Base-by-base conservation (phyloP, 345 rosid genomes). In the Raphanus raphanistrum region DNA sequence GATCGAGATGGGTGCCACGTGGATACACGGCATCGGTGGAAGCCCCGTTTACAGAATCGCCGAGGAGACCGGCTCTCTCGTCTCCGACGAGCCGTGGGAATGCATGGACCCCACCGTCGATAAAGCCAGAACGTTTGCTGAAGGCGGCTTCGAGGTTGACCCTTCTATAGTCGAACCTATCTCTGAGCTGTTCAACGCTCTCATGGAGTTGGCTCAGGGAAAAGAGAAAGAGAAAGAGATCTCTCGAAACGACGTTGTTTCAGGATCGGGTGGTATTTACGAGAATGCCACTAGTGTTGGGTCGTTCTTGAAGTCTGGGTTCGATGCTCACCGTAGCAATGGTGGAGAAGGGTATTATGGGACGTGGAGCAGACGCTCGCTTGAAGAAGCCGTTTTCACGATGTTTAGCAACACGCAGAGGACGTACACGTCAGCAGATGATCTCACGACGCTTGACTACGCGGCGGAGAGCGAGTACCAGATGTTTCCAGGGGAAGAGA, bases 1-100 rank as follows among this genome's bases (percentile, higher is more conserved):
- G 76, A 92, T 95, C n/a, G 99, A 95, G 90, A 89, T 92, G 92
- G 99, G 99, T 5, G 99, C 99, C 29, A 92, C 99, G 17, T 95
- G 97, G 97, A 95, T 95, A 85, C 99, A 95, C 75, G 99, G 99
- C 6, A 92, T 95, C 75, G 97, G 88, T 11, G 98, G 99, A 66
- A 95, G 98, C 79, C 97, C 97, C 4, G 61, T 95, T 74, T 81
- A 92, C 78, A 76, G 70, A 78, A 92, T 95, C 78, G 93, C 98
- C 10, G 76, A 79, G 63, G 84, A 91, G 72, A 88, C 85, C 73
- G 80, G 84, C 8, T 87, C 97, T 13, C 76, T 95, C 0, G 82
- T 84, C 41, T 91, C 99, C 63, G 87, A 88, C 41, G 84, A 82
- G 86, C 97, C 98, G 5, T 92, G 99, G 99, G 99, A 95, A 80